These are phyloP conservation scores for Aureoboletus auriporus DNA, from an alignment of 768 basidiomycete species.

Conservation along the genomic window DNA sequence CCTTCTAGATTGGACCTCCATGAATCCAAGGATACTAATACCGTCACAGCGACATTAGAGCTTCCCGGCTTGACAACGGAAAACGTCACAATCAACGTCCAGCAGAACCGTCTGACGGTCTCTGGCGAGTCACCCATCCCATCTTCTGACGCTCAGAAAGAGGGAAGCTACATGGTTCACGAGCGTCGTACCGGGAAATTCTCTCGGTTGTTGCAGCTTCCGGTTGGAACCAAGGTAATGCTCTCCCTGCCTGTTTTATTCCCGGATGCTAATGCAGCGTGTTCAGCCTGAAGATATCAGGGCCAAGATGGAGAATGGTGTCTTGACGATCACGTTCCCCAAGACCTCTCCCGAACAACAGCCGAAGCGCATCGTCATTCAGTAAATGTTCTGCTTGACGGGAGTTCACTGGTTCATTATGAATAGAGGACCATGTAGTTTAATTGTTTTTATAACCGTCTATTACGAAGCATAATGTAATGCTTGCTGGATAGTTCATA, in stretches of 20 bases:
- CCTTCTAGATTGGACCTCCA: constrained; percentile 42
- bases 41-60: constrained; percentile 51
- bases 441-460: too few relatives aligned
- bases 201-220: constrained; percentile 42
- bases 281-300: constrained; percentile 42
- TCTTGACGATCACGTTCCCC: constrained; percentile 47
- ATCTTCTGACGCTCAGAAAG: constrained; percentile 28
- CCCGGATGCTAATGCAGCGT: background rate
- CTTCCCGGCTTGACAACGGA: constrained; percentile 51
- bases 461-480: too few relatives aligned
- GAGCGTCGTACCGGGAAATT: constrained; percentile 46
- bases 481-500: too few relatives aligned
- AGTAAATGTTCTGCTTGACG: background rate
- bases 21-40: constrained; percentile 38
- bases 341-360: constrained; percentile 36
- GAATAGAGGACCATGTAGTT: too few relatives aligned
- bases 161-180: constrained; percentile 37
- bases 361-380: constrained; percentile 37
- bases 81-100: constrained; percentile 44
- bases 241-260: background rate
- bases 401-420: too few relatives aligned
- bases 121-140: constrained; percentile 37
- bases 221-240: constrained; percentile 44
- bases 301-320: constrained; percentile 44
- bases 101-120: constrained; percentile 44